Base-by-base conservation (phyloP, 2,329 filamentous ascomycete species). In the Cladosporium colombiae region DNA sequence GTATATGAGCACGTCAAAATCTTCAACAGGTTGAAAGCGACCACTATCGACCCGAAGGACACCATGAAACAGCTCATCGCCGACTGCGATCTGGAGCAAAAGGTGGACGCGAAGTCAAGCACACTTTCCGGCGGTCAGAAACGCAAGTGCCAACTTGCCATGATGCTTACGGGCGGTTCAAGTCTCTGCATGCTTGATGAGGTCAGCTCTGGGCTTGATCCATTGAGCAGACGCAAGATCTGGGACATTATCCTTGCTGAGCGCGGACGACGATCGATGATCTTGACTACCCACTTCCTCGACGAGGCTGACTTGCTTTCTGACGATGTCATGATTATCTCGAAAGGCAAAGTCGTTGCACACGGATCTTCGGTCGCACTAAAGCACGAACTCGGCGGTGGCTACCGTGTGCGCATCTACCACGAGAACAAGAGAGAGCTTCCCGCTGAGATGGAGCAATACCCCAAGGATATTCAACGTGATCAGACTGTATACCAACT, bases 131-230 rank as follows among this genome's bases (percentile, higher is more conserved):
- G 93, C 10, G 93, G 93, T 0, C 93, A 97, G 77, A 97, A 96
- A 80, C 84, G 93, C 62, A 97, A 97, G 77, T 83, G 97, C 10
- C 93, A 97, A 77, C 83, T 97, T 2, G 93, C 92, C 5, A 94
- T 97, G 88, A 97, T 97, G 92, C 88, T 97, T 71, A 96, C 92
- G 3, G 93, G 94, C 68, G 93, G 92, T 13, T 94, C 91, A 68
- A 88, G 88, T 27, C 89, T 97, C 0, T 97, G 93, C 78, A 95
- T 92, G 73, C 88, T 97, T 6, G 93, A 97, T 71, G 94, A 97
- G 77, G 92, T 97, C 16, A 93, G 90, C 46, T 93, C 90, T 67
- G 94, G 93, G 16, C 84, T 97, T 23, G 93, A 97, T 74, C 93
- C 94, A 0, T 81, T 97, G 1, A 93, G 91, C 23, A 85, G 94